phyloP scores from a whole-genome alignment of 2,329 filamentous ascomycete species.

The Diaporthe sp. region DNA sequence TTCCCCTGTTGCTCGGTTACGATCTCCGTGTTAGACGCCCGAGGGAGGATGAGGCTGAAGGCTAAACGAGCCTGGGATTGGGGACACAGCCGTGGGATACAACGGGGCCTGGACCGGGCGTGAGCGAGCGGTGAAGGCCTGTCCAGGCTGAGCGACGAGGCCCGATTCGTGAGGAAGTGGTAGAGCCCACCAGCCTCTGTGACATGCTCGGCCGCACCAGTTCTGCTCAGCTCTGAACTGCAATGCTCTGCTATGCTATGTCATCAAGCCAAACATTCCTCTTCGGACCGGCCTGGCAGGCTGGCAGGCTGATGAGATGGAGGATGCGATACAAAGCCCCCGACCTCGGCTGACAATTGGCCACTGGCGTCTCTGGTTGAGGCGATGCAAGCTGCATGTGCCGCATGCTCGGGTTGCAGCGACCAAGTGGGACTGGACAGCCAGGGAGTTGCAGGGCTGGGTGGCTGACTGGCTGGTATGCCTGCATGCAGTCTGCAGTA shows the following conservation, averaged over 20 bases:
- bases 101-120: constrained; percentile 21
- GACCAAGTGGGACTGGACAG: constrained; percentile 27
- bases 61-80: constrained; percentile 28
- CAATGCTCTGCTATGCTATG: not conserved
- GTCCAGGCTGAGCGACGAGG: not conserved
- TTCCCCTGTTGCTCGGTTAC: constrained; percentile 24
- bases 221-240: not conserved
- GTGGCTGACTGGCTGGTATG: constrained; percentile 16
- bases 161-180: not conserved
- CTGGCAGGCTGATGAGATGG: constrained; percentile 11
- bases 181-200: not conserved
- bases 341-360: constrained; percentile 23
- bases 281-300: constrained; percentile 11
- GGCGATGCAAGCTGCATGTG: constrained; percentile 28
- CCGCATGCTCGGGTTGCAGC: constrained; percentile 28
- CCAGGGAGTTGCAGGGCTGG: constrained; percentile 20
- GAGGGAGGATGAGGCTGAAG: constrained; percentile 26
- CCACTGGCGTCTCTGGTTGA: constrained; percentile 25
- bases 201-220: not conserved
- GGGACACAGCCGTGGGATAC: constrained; percentile 24
- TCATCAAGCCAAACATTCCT: not conserved
- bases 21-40: constrained; percentile 17
- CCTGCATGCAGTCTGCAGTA: not conserved
- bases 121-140: constrained; percentile 15
- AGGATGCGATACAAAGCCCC: constrained; percentile 16